phyloP scores from a whole-genome alignment of 2,329 filamentous ascomycete genomes.

The Orbilia quercus region DNA sequence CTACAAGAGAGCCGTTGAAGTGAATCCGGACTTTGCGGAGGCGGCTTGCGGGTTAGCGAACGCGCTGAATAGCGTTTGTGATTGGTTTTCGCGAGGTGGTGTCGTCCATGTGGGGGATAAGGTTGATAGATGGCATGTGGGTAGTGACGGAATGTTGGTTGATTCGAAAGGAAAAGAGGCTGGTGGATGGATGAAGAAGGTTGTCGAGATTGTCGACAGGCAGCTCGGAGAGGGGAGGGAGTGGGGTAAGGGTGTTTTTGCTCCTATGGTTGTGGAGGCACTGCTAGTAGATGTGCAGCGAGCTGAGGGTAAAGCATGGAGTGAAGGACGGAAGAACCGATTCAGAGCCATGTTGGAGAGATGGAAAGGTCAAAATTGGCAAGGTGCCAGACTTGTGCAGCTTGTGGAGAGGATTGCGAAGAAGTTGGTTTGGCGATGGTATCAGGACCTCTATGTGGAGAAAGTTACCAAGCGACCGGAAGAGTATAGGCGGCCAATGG shows the following conservation, averaged over 20 bases:
- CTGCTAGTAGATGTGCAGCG: conserved; percentile 67
- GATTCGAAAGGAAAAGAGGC: conserved; percentile 76
- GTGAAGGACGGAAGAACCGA: conserved; percentile 61
- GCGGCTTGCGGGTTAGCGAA: conserved; percentile 96
- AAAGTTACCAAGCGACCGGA: conserved; percentile 69
- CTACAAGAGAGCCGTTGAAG: conserved; percentile 86
- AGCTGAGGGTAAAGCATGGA: conserved; percentile 62
- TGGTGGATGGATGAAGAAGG: conserved; percentile 85
- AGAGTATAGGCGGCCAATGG: conserved; percentile 76
- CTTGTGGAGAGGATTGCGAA: conserved; percentile 86
- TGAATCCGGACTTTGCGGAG: conserved; percentile 96
- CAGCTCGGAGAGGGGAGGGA: conserved; percentile 85
- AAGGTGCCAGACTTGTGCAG: conserved; percentile 85
- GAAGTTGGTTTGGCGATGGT: conserved; percentile 84
- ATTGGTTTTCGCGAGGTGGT: conserved; percentile 90
- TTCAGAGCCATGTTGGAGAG: conserved; percentile 64
- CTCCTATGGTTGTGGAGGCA: conserved; percentile 67
- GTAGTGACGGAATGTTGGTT: conserved; percentile 81
- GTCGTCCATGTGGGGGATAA: conserved; percentile 73
- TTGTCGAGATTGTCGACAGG: conserved; percentile 88
- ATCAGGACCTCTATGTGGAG: conserved; percentile 79
- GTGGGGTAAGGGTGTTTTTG: conserved; percentile 82
- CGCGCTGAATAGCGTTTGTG: conserved; percentile 93
- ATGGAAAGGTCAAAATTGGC: conserved; percentile 83
- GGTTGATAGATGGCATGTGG: conserved; percentile 92